phyloP scores from a whole-genome alignment of 257 asterid genomes.

The Solanum piurae region DNA sequence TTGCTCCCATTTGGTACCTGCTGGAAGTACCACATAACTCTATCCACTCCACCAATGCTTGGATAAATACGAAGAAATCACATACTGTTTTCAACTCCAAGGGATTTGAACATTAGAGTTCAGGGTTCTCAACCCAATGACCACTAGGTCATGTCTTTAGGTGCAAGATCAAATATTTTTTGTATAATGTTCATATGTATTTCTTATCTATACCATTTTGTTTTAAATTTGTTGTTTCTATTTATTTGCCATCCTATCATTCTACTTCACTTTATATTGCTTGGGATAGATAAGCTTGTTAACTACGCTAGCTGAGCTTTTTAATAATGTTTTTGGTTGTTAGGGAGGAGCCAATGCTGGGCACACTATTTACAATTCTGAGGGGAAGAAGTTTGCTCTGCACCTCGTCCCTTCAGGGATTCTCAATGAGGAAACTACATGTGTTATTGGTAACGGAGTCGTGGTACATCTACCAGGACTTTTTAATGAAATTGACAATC shows the following conservation, averaged over 20 bases:
- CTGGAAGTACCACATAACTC: neutral
- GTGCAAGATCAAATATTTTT: neutral
- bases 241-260: neutral
- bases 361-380: conserved; percentile 91
- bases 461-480: conserved; percentile 88
- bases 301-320: neutral
- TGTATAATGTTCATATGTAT: neutral
- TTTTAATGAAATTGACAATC: conserved; percentile 73
- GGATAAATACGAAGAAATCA: neutral
- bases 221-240: neutral
- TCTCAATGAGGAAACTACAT: conserved; percentile 33
- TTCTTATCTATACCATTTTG: neutral
- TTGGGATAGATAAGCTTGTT: neutral
- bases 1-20: neutral
- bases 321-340: neutral
- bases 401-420: conserved; percentile 97
- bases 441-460: conserved; percentile 81
- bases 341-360: conserved; percentile 99
- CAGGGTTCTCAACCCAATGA: neutral
- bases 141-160: neutral
- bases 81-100: neutral
- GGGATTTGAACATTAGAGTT: neutral
- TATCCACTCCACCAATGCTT: neutral
- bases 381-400: conserved; percentile 91
- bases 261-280: neutral